A percentile compares a stretch with the other conserved stretches of the same genome.
Evolutionary conservation across 768 basidiomycete genomes (phyloP).

Genomic region (Termitomyces sp.): DNA sequence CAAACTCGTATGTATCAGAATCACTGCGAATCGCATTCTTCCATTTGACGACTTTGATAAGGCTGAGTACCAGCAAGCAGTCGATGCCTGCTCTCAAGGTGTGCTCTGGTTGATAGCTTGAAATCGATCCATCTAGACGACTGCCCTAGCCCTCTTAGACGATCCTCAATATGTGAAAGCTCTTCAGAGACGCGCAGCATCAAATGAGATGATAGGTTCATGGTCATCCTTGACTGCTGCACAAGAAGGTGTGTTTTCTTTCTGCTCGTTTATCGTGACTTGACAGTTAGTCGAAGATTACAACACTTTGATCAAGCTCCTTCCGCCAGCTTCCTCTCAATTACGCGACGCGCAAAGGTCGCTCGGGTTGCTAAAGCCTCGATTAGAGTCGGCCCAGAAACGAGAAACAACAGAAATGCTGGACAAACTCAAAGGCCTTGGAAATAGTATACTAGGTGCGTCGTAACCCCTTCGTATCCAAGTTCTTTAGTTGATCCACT

Average conservation of each 20-base stretch:
- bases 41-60: slow-evolving; percentile 21
- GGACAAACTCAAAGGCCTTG: slow-evolving; percentile 86
- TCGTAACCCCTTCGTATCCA: background rate
- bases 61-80: slow-evolving; percentile 77
- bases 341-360: slow-evolving; percentile 39
- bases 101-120: background rate
- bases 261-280: background rate
- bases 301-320: slow-evolving; percentile 56
- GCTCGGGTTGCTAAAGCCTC: slow-evolving; percentile 54
- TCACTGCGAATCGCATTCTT: background rate
- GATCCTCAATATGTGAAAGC: slow-evolving; percentile 86
- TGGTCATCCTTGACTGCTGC: slow-evolving; percentile 83
- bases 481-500: background rate
- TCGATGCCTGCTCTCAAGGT: slow-evolving; percentile 79
- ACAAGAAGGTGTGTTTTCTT: slow-evolving; percentile 61
- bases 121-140: slow-evolving; percentile 21
- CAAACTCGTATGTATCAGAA: slow-evolving; percentile 54
- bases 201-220: slow-evolving; percentile 73
- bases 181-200: slow-evolving; percentile 80
- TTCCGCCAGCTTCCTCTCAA: slow-evolving; percentile 52
- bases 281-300: slow-evolving; percentile 54
- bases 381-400: slow-evolving; percentile 74
- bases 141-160: slow-evolving; percentile 46
- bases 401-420: slow-evolving; percentile 89
- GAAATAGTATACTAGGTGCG: slow-evolving; percentile 83